A percentile compares a stretch with the other conserved stretches of the same genome.
phyloP scores from a whole-genome alignment of 2,329 filamentous ascomycete species.

The Sarocladium kiliense region DNA sequence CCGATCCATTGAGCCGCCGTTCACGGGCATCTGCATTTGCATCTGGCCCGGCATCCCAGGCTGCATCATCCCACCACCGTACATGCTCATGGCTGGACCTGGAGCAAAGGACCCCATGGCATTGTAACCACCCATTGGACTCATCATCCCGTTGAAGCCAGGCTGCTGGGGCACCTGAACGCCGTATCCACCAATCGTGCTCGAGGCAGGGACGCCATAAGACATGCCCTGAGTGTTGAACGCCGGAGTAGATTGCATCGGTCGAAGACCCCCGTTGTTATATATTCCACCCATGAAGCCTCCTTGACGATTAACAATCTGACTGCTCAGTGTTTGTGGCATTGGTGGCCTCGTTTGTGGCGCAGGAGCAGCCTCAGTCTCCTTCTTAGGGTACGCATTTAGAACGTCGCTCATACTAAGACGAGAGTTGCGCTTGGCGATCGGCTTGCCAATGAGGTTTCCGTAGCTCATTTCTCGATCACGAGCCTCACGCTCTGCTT shows the following conservation, averaged over 20 bases:
- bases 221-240: conserved; percentile 15
- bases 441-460: conserved; percentile 15
- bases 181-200: conserved; percentile 18
- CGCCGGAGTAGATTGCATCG: conserved; percentile 22
- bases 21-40: conserved; percentile 18
- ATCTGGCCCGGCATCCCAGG: conserved; percentile 21
- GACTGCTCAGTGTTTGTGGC: conserved; percentile 33
- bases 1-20: conserved; percentile 25
- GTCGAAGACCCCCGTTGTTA: conserved; percentile 38
- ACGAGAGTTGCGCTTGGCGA: background rate
- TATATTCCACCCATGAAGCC: conserved; percentile 49
- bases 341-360: conserved; percentile 25
- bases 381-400: conserved; percentile 35
- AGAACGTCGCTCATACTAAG: conserved; percentile 56
- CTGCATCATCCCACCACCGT: conserved; percentile 23
- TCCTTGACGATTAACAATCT: conserved; percentile 29
- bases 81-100: conserved; percentile 18
- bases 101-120: conserved; percentile 17
- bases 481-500: conserved; percentile 62
- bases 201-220: background rate
- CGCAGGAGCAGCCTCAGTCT: conserved; percentile 20
- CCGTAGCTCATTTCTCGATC: conserved; percentile 46
- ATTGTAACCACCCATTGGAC: conserved; percentile 17
- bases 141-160: conserved; percentile 15
- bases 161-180: conserved; percentile 18